Base-by-base conservation (phyloP, 768 basidiomycete species). In the Mycena rosella region DNA sequence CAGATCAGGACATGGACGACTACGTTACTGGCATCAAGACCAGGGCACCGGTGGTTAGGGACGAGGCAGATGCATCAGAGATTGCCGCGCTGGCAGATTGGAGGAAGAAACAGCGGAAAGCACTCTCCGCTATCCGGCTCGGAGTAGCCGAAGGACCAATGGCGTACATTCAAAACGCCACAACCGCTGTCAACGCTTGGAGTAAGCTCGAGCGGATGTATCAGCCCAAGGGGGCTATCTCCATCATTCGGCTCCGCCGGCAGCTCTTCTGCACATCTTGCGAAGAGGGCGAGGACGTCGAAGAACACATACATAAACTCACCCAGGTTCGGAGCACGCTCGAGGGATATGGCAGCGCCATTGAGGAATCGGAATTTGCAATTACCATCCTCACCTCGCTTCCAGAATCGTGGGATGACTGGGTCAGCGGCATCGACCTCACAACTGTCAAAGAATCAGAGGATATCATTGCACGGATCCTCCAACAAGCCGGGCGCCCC, bases 331-430 rank as follows among this genome's bases (percentile, higher is more conserved):
- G 42, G 64, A 75, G 27, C 74, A 79, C 47, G 51, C 76, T 24
- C 36, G 63, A n/a, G 36, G 34, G 11, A 68, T 79, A 14, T 75
- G 74, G 9, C 58, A 69, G 26, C 49, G 58, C 22, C 6, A 67
- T 82, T 24, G 52, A 26, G 0, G 78, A 79, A n/a, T 29, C 71
- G 13, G 77, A 81, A 10, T 81, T 81, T 60, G 51, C 72, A 14
- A 72, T 73, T 51, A 74, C 72, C 0, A 48, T 82, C 11, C 73
- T 79, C n/a, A 76, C 74, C 2, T 79, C 74, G 13, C 68, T 82
- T 0, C 79, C 78, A 17, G 72, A 78, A 3, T 72, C 78, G 9
- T 81, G 80, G 80, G 72, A 78, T 55, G 18, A 65, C 0, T 80
- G 79, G 55, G 75, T 76, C 18, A 58, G 51, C 4, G 22, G 68